Base-by-base conservation (phyloP, 2,329 filamentous ascomycete genomes). In the Aspergillus puulaauensis region DNA sequence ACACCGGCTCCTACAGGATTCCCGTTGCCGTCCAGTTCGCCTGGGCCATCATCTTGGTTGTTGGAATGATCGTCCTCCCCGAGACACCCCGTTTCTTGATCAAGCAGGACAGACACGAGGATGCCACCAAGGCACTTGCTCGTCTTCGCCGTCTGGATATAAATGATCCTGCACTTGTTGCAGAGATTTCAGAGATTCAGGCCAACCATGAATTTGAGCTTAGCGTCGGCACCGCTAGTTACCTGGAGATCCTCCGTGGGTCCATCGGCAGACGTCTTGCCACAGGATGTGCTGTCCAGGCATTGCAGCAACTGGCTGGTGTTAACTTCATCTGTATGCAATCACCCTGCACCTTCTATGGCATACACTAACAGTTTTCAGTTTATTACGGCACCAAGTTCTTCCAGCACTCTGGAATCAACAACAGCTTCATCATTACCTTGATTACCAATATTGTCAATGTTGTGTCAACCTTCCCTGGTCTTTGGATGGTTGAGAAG, bases 191-290 rank as follows among this genome's bases (percentile, higher is more conserved):
- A 37, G 91, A 96, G 79, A 90, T 96, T 65, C 82, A 93, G 61
- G 91, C 91, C 77, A 96, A 95, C 80, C 86, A 93, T 75, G 89
- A 90, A 75, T 91, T 91, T 73, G 92, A 96, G 80, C 81, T 88
- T 66, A 66, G 67, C 39, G 58, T 76, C 6, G 75, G 75, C 48
- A 69, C 65, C 3, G 69, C 74, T 5, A 67, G 66, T 17, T 78
- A 75, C 54, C 49, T 73, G 7, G 73, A 76, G 40, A 73, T 72
- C 50, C 58, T 78, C 44, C 69, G 66, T 24, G 69, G 69, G 1
- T 67, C 67, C 1, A 63, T 78, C 49, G 68, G 71, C 19, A 77
- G 72, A 64, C 72, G 75, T 14, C 66, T 77, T 11, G 62, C 72
- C 7, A 77, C 75, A 12, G 75, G 75, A 2, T 75, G 74, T 52